Evolutionary conservation across 176 grass and related monocot species (phyloP).

Genomic region (Coix lacrymajobi): DNA sequence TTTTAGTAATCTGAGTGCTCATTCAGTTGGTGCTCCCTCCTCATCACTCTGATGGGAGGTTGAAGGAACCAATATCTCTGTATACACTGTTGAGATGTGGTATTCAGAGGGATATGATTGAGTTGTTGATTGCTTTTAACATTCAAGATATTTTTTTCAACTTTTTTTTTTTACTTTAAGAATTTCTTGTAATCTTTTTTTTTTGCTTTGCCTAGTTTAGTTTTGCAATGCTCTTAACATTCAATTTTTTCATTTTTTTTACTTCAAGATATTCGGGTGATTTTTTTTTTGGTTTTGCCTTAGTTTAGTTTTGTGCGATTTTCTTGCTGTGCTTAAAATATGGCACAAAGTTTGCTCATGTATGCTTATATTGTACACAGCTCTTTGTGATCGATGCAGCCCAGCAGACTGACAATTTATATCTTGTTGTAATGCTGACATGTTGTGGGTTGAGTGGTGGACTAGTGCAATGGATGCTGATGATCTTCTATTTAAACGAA

Average conservation of each 20-base stretch:
- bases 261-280: no score
- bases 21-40: constrained; percentile 51
- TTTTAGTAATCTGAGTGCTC: constrained; percentile 57
- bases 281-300: neutral
- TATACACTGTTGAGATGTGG: constrained; percentile 40
- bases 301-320: neutral
- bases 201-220: no score
- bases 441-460: neutral
- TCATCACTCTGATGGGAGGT: constrained; percentile 18
- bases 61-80: constrained; percentile 31
- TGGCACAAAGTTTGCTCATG: neutral
- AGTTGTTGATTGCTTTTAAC: neutral
- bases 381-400: no score
- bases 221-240: no score
- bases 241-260: no score
- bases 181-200: no score
- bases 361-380: no score
- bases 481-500: no score
- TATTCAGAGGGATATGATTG: constrained; percentile 48
- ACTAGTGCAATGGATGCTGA: neutral
- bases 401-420: no score
- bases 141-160: neutral
- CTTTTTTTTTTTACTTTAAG: no score
- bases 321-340: neutral
- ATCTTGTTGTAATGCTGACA: neutral